Base-by-base conservation (phyloP, 1,139 yeast genomes). In the Suhomyces chickasaworum region DNA sequence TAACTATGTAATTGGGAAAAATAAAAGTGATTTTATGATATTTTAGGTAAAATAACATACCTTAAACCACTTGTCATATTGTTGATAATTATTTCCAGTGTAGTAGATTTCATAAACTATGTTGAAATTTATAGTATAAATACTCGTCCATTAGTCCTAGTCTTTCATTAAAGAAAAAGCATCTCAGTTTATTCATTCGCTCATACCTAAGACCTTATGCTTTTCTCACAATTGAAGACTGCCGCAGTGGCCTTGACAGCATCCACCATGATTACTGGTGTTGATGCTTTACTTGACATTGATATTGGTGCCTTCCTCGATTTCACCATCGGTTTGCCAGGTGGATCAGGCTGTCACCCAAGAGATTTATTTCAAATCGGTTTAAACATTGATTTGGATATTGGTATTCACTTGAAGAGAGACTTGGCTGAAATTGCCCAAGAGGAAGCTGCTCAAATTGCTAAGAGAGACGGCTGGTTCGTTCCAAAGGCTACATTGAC, bases 401-500 rank as follows among this genome's bases (percentile, higher is more conserved):
- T 55, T 20, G 56, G 52, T 29, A 27, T 54, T 21, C 42, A 53
- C 51, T 38, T 55, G 35, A 49, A 50, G 54, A 50, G 49, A 50
- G 48, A 40, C 45, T 45, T 44, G 37, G 3, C 16, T 7, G 39
- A 41, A 44, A 34, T 37, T 15, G 39, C 23, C 7, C 23, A 18
- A 22, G 33, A 33, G 12, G 52, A 44, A 9, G 31, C 45, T 21
- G 45, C 30, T 3, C 46, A 40, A 22, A 21, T 44, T n/a, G 50
- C 47, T 33, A 49, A 46, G 47, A 48, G 55, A 47, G 49, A 46
- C 41, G 48, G 45, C 41, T 33, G 43, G 42, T 50, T 46, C 50
- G 59, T 61, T 50, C 69, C 69, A 42, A 61, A 61, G 52, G 69
- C 70, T 38, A 58, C 59, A 22, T 61, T 66, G 47, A 53, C 59